phyloP scores from a whole-genome alignment of 345 rosid species.

The Zanthoxylum bungeanum region DNA sequence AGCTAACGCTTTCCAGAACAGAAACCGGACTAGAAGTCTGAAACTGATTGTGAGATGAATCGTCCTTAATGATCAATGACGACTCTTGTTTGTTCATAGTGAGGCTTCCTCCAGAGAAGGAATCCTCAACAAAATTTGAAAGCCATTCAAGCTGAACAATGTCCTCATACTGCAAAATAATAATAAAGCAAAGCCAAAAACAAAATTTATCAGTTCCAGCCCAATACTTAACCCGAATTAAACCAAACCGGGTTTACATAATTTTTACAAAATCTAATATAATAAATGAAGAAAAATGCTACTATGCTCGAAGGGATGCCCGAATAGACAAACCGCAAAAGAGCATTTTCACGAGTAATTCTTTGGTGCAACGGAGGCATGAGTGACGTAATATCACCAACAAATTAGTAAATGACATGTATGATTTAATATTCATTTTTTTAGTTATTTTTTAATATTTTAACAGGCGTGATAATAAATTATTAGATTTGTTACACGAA shows the following conservation, averaged over 20 bases:
- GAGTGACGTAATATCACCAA: too few relatives aligned
- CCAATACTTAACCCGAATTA: background rate
- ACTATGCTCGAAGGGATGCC: too few relatives aligned
- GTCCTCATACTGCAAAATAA: constrained; percentile 90
- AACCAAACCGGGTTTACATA: background rate
- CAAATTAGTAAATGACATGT: too few relatives aligned
- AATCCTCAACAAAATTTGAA: constrained; percentile 68
- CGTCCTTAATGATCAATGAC: constrained; percentile 32
- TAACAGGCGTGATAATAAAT: too few relatives aligned
- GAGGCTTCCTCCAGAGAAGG: constrained; percentile 74
- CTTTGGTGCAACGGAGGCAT: too few relatives aligned
- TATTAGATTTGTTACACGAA: too few relatives aligned
- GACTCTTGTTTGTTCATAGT: constrained; percentile 48
- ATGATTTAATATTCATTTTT: too few relatives aligned
- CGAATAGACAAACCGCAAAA: too few relatives aligned
- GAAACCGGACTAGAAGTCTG: constrained; percentile 81
- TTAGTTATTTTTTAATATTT: too few relatives aligned
- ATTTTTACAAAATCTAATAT: background rate
- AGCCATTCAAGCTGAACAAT: constrained; percentile 87
- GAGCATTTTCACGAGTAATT: too few relatives aligned
- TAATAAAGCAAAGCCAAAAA: too few relatives aligned
- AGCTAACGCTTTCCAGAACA: constrained; percentile 89
- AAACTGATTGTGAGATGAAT: constrained; percentile 49
- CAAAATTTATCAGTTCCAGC: background rate
- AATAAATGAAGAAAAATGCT: constrained; percentile 1